Evolutionary conservation across 192 early-diverging fungal genomes (phyloP).

Genomic region (Gamsiella multidivaricata): DNA sequence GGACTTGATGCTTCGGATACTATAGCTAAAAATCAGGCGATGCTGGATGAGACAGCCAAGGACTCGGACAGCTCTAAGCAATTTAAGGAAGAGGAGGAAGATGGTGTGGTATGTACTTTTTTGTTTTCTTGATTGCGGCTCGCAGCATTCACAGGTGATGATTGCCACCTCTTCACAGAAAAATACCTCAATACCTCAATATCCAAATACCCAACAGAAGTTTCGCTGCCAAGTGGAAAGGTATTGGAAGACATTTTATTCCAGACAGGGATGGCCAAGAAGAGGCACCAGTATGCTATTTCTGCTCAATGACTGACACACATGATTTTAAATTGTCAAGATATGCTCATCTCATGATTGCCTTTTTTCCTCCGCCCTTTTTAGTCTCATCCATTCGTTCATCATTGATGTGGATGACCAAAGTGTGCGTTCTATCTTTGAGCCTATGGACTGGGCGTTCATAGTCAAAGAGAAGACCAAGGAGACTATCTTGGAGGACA

Average conservation of each 20-base stretch:
- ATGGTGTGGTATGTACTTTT: slow-evolving; percentile 5
- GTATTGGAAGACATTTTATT: slow-evolving; percentile 14
- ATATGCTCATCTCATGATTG: not conserved
- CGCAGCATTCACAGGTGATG: slow-evolving; percentile 1
- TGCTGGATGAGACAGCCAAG: slow-evolving; percentile 5
- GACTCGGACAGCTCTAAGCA: slow-evolving; percentile 10
- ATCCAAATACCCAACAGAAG: slow-evolving; percentile 12
- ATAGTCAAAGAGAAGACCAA: not conserved
- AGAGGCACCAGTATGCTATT: not conserved
- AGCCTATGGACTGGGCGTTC: not conserved
- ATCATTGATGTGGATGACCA: slow-evolving; percentile 13
- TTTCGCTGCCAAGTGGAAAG: slow-evolving; percentile 5
- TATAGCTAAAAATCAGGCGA: not conserved
- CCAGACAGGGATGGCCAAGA: not conserved
- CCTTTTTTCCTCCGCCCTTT: not conserved
- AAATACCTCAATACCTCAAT: slow-evolving; percentile 9
- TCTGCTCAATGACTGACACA: no score
- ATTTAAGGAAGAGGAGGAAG: slow-evolving; percentile 17
- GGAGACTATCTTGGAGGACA: not conserved
- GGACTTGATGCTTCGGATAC: slow-evolving; percentile 11
- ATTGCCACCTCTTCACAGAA: slow-evolving; percentile 1
- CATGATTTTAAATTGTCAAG: not conserved
- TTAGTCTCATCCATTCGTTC: slow-evolving; percentile 19
- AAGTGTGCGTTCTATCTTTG: not conserved
- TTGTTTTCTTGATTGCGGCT: no score